Base-by-base conservation (phyloP, 1,139 yeast genomes). In the Taphrina populina region DNA sequence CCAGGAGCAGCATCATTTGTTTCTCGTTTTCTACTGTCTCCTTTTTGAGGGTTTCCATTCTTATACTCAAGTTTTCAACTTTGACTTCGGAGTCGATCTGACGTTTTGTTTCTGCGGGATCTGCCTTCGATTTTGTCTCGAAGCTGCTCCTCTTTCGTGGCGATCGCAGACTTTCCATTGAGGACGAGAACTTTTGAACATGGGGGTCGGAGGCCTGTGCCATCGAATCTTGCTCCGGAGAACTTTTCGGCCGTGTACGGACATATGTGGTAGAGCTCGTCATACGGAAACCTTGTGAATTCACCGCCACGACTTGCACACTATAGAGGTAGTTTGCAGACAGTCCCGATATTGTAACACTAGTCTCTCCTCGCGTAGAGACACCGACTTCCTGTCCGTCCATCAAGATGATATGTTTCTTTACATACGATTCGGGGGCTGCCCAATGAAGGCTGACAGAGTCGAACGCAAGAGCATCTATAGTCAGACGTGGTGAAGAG, bases 381-480 rank as follows among this genome's bases (percentile, higher is more conserved):
- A 70, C 72, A 19, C 73, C 74, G 2, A 69, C 69, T 62, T 57
- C 37, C 32, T 69, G 66, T 13, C 81, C 82, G 62, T 79, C 77
- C 41, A 79, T 67, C 60, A 75, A 77, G 13, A 79, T 62, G 30
- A 73, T 66, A 61, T 73, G 75, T 59, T 73, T 75, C 49, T 73
- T 68, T 5, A 71, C 71, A 6, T 64, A 47, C 32, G 63, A 65
- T 37, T 67, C 60, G 56, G 67, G 68, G 41, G 75, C 69, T 35
- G 66, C 59, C 88, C 87, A 82, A 62, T 81, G 84, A 23, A 82
- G 61, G 4, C 76, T 73, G 20, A 82, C 74, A 3, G 76, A 68
- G 13, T 72, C 69, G 33, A 73, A 70, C 0, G 82, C 73, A 40
- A 82, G 75, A 59, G 74, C 73, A 62, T 80, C 84, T 8, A 82